Conservation (phyloP, 1,284 basidiomycete genomes). For the Cryptococcus sp. region DNA sequence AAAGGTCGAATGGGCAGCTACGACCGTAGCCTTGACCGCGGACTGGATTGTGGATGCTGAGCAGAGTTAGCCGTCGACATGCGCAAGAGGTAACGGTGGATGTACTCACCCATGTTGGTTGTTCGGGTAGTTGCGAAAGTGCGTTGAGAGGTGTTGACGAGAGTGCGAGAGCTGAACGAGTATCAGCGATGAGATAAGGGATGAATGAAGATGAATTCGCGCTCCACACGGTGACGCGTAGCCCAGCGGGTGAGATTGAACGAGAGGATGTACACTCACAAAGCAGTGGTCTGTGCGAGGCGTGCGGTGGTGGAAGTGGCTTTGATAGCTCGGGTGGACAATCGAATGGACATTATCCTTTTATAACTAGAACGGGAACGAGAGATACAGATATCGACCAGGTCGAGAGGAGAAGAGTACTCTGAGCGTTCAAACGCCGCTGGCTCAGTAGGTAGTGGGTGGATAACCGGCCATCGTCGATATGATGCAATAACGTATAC, state of each 20-base stretch:
- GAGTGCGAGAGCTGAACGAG: not conserved
- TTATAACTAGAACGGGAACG: too few relatives aligned
- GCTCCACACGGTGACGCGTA: not conserved
- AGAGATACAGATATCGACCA: too few relatives aligned
- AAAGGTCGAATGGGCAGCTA: slow-evolving; percentile 61
- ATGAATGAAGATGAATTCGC: not conserved
- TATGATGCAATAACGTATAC: too few relatives aligned
- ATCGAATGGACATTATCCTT: slow-evolving; percentile 10
- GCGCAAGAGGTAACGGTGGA: not conserved
- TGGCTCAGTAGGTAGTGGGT: too few relatives aligned
- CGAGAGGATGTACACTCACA: slow-evolving; percentile 1
- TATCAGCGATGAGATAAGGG: not conserved
- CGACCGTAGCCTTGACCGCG: slow-evolving; percentile 59
- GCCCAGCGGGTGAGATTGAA: too few relatives aligned
- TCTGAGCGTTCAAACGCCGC: too few relatives aligned
- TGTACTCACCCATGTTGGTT: slow-evolving; percentile 20
- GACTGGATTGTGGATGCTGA: slow-evolving; percentile 13
- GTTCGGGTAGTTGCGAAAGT: slow-evolving; percentile 3
- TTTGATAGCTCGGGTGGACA: slow-evolving; percentile 8
- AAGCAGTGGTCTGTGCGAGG: slow-evolving; percentile 6
- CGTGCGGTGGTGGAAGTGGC: not conserved
- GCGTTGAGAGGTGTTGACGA: slow-evolving; percentile 1
- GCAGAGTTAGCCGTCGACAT: not conserved
- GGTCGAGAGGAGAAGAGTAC: too few relatives aligned
- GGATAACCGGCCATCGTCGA: too few relatives aligned